phyloP scores from a whole-genome alignment of 306 rosid genomes.

The Sicyos edulis region DNA sequence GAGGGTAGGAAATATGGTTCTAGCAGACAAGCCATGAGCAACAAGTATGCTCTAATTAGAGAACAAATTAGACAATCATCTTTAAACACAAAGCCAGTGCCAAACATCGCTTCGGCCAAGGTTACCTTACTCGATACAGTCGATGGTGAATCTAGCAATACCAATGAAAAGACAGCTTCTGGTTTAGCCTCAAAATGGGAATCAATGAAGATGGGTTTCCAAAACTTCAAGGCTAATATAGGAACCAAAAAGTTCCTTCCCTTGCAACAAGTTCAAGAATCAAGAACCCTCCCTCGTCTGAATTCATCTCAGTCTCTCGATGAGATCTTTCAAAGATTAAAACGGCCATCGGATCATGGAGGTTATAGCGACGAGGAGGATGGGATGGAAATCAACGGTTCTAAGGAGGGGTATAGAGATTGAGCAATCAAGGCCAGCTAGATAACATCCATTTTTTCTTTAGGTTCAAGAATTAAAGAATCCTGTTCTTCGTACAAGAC shows the following conservation, averaged over 20 bases:
- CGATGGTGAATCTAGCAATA: conserved; percentile 29
- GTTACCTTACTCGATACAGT: conserved; percentile 55
- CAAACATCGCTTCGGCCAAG: conserved; percentile 50
- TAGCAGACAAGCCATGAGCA: conserved; percentile 72
- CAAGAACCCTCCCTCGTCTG: conserved; percentile 35
- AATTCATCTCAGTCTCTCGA: conserved; percentile 85
- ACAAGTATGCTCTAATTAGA: conserved; percentile 70
- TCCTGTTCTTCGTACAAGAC: conserved; percentile 44
- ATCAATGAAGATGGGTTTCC: conserved; percentile 73
- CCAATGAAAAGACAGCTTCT: conserved; percentile 35
- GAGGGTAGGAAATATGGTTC: conserved; percentile 60
- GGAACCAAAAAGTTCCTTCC: conserved; percentile 57
- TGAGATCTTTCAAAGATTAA: conserved; percentile 85
- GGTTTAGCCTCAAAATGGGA: conserved; percentile 68
- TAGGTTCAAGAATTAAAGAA: conserved; percentile 28
- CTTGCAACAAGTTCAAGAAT: conserved; percentile 50
- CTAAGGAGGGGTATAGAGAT: conserved; percentile 14
- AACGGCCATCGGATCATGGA: conserved; percentile 52
- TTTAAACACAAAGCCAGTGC: conserved; percentile 41
- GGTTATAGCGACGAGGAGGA: conserved; percentile 38
- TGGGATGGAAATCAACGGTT: conserved; percentile 2
- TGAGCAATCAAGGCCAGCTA: conserved; percentile 32
- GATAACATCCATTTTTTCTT: conserved; percentile 33
- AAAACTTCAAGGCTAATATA: conserved; percentile 61
- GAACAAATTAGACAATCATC: conserved; percentile 54